Conservation (phyloP, 768 basidiomycete species). For the Suillus spraguei region DNA sequence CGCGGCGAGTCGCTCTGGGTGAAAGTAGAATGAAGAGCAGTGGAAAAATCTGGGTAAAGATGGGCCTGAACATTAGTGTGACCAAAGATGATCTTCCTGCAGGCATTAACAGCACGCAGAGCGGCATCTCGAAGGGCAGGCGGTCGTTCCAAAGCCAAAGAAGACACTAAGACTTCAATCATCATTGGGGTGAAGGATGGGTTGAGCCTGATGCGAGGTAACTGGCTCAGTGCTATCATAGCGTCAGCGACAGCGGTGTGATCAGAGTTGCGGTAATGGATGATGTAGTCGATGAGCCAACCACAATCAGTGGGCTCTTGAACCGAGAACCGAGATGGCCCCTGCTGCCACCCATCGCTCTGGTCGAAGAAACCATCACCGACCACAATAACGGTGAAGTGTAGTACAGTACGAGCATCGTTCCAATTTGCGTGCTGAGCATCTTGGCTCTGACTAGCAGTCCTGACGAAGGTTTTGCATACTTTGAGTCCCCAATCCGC, state of each 20-base stretch:
- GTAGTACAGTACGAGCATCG: constrained; percentile 8
- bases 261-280: constrained; percentile 6
- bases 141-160: constrained; percentile 3
- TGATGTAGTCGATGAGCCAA: constrained; percentile 11
- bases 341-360: background rate
- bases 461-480: constrained; percentile 9
- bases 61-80: background rate
- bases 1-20: background rate
- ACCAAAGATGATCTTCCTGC: constrained; percentile 2
- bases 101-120: constrained; percentile 4
- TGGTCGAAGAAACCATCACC: background rate
- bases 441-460: background rate
- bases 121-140: constrained; percentile 8
- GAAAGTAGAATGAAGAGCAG: constrained; percentile 1
- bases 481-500: constrained; percentile 10
- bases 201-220: background rate
- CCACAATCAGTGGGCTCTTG: background rate
- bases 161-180: constrained; percentile 4
- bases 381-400: constrained; percentile 5
- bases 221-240: constrained; percentile 9
- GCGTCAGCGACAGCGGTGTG: constrained; percentile 9
- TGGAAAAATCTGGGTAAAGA: background rate
- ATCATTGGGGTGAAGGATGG: background rate
- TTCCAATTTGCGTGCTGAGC: constrained; percentile 5
- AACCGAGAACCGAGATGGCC: background rate